Evolutionary conservation across 768 basidiomycete genomes (phyloP), one percentile per base, ranked within the genome.

Genomic region (Crucibulum laeve): DNA sequence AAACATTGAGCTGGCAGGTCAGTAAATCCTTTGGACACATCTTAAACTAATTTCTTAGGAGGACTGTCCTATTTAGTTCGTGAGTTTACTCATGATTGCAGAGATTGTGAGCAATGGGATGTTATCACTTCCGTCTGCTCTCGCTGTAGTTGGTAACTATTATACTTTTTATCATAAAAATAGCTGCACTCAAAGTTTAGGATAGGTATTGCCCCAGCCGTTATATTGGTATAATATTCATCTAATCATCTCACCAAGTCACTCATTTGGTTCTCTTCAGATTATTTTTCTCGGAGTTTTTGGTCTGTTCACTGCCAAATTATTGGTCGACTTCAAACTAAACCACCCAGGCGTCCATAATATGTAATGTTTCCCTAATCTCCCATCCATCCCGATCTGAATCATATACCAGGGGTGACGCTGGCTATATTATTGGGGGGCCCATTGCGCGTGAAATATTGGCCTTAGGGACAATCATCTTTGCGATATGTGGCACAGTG

Each of bases 81-180:
- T 77, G 5, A 58, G 63, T 19, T 48, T 76, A 40, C 56, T 79
- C 15, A 79, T 79, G 77, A 76, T 77, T 41, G 75, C 76, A 33
- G 76, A 77, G 53, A 76, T 77, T 19, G 74, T 79, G 25, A 73
- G 71, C 56, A 78, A 77, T 55, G 77, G 76, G 8, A 74, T 77
- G 69, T 53, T 78, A 13, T 76, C 76, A 13, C 61, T 79, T 4
- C 76, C 77, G 0, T 73, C 69, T 36, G 64, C 75, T 10, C 64
- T 77, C 45, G 77, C 76, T 5, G 70, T 68, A 2, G 74, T 77
- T 40, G 76, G 75, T 75, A 50, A 48, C 62, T 24, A 33, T 15
- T 6, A 5, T 13, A 3, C 23, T 35, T 34, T 32, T n/a, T 25
- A 38, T 32, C 8, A 45, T 43, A 17, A 15, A 13, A 15, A 3